Evolutionary conservation across 2,329 filamentous ascomycete species (phyloP).

Genomic region (Ophiosphaerella korrae): DNA sequence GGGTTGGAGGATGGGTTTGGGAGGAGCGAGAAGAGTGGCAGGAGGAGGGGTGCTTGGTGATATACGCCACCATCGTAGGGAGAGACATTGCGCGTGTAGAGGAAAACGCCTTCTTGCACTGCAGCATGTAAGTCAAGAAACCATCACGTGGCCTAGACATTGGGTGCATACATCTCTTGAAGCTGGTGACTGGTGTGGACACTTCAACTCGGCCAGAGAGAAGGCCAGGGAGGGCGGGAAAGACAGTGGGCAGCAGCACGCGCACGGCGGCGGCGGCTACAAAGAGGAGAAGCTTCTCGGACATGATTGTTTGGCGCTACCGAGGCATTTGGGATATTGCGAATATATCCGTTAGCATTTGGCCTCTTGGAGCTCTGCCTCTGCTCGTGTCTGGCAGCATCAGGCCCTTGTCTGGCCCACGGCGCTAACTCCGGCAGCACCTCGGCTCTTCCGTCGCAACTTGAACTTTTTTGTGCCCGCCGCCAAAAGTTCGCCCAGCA

Average conservation of each 20-base stretch:
- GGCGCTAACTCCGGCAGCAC: slow-evolving; percentile 24
- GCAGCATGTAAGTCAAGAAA: slow-evolving; percentile 13
- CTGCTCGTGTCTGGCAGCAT: slow-evolving; percentile 10
- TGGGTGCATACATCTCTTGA: slow-evolving; percentile 77
- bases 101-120: slow-evolving; percentile 96
- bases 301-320: slow-evolving; percentile 48
- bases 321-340: slow-evolving; percentile 17
- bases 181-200: slow-evolving; percentile 95
- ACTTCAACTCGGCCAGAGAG: slow-evolving; percentile 93
- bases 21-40: slow-evolving; percentile 88
- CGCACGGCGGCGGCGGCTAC: slow-evolving; percentile 77
- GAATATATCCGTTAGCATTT: slow-evolving; percentile 2
- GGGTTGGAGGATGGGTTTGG: slow-evolving; percentile 71
- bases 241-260: slow-evolving; percentile 77
- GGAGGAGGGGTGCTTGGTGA: slow-evolving; percentile 78
- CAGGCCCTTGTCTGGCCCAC: slow-evolving; percentile 22
- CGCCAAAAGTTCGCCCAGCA: slow-evolving; percentile 16
- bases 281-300: slow-evolving; percentile 70
- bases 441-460: slow-evolving; percentile 25
- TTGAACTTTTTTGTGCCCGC: slow-evolving; percentile 41
- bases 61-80: slow-evolving; percentile 93
- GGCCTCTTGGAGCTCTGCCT: slow-evolving; percentile 2
- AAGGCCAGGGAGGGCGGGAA: slow-evolving; percentile 82
- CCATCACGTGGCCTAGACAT: not conserved
- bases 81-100: slow-evolving; percentile 95